Percentiles rank a stretch among this genome's conserved stretches.
Conservation (phyloP, 2,329 filamentous ascomycete species). For the Fusarium compactum region DNA sequence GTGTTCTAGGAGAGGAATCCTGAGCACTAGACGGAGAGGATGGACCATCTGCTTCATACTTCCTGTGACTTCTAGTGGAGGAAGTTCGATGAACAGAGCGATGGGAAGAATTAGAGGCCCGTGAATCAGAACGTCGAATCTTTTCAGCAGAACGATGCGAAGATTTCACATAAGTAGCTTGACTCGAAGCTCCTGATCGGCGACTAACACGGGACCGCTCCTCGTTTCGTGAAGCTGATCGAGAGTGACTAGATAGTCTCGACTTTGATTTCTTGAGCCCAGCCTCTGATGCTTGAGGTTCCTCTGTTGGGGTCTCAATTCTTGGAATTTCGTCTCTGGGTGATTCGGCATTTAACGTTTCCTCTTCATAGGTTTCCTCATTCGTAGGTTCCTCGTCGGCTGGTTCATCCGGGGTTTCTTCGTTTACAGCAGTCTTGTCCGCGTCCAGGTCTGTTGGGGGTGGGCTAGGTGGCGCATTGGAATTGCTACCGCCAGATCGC, state of each 20-base stretch:
- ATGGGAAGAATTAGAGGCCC: slow-evolving; percentile 52
- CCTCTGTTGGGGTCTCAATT: slow-evolving; percentile 37
- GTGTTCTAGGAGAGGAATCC: slow-evolving; percentile 71
- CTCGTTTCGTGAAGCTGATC: slow-evolving; percentile 61
- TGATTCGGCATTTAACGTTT: slow-evolving; percentile 41
- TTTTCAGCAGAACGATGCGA: slow-evolving; percentile 54
- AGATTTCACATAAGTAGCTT: slow-evolving; percentile 65
- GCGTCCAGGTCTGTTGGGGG: slow-evolving; percentile 72
- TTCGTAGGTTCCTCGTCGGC: slow-evolving; percentile 46
- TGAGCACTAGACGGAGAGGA: slow-evolving; percentile 61
- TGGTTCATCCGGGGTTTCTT: slow-evolving; percentile 50
- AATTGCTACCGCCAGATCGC: slow-evolving; percentile 53
- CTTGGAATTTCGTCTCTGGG: slow-evolving; percentile 18
- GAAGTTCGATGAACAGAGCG: slow-evolving; percentile 54
- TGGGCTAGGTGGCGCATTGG: slow-evolving; percentile 68
- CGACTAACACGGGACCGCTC: slow-evolving; percentile 65
- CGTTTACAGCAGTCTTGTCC: slow-evolving; percentile 51
- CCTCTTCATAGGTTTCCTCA: slow-evolving; percentile 41
- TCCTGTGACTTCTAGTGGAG: slow-evolving; percentile 52
- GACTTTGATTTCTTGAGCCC: slow-evolving; percentile 55
- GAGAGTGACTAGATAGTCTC: slow-evolving; percentile 58
- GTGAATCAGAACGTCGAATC: slow-evolving; percentile 51
- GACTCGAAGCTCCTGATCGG: slow-evolving; percentile 69
- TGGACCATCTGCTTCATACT: slow-evolving; percentile 57
- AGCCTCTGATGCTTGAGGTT: slow-evolving; percentile 46